Evolutionary conservation across 768 basidiomycete species (phyloP).

Genomic region (Mycena albidolilacea): DNA sequence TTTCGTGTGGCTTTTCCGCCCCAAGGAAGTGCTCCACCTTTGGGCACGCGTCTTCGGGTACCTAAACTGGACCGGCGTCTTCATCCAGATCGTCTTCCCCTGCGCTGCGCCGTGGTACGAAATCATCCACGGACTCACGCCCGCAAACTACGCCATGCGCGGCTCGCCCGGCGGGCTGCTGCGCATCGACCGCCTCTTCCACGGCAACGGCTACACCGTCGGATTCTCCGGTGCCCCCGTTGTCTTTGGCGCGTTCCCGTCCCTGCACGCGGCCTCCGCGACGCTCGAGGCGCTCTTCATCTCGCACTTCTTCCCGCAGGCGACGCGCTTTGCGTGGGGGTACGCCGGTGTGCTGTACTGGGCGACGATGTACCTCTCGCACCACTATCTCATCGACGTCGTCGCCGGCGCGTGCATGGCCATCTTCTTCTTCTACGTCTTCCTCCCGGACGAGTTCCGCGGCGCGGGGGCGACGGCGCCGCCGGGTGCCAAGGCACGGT

Average conservation of each 20-base stretch:
- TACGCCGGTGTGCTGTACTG: conserved; percentile 94
- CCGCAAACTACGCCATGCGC: conserved; percentile 92
- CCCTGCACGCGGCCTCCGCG: conserved; percentile 90
- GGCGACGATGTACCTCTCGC: conserved; percentile 99
- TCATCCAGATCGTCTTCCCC: conserved; percentile 90
- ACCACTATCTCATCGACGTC: conserved; percentile 99
- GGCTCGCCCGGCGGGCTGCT: conserved; percentile 95
- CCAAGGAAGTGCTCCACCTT: conserved; percentile 82
- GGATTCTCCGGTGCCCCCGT: conserved; percentile 91
- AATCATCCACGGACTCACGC: conserved; percentile 95
- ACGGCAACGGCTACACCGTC: conserved; percentile 79
- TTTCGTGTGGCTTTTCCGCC: conserved; percentile 91
- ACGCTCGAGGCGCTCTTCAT: conserved; percentile 95
- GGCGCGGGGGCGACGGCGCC: conserved; percentile 69
- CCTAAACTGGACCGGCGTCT: conserved; percentile 91
- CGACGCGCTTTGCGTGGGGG: conserved; percentile 77
- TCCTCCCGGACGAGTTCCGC: conserved; percentile 86
- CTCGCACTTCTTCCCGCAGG: conserved; percentile 93
- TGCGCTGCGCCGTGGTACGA: conserved; percentile 99
- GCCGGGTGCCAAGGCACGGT: conserved; percentile 56
- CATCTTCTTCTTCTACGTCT: conserved; percentile 88
- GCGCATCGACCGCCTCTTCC: conserved; percentile 92
- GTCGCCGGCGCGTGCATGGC: conserved; percentile 94
- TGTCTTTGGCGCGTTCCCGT: conserved; percentile 97
- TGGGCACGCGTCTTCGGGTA: conserved; percentile 94